phyloP scores from a whole-genome alignment of 192 early-diverging fungal species.

The Linnemannia schmuckeri region DNA sequence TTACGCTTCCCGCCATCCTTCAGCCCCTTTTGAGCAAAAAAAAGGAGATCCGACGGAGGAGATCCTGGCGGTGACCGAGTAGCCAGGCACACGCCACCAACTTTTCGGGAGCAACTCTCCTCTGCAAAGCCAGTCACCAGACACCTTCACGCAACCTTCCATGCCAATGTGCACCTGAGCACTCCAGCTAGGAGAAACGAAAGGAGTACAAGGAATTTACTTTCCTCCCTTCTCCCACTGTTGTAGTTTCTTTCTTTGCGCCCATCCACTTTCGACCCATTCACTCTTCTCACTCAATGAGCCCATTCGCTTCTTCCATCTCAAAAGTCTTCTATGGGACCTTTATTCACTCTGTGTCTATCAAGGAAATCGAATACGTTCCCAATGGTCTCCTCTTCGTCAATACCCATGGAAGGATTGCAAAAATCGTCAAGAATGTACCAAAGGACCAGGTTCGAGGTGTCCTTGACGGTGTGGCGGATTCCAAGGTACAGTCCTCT shows the following conservation, averaged over 20 bases:
- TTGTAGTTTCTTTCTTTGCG: not conserved
- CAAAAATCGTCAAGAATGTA: not conserved
- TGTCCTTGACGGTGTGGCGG: slow-evolving; percentile 1
- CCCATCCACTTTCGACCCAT: not conserved
- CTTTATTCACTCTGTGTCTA: slow-evolving; percentile 20
- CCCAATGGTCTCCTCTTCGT: slow-evolving; percentile 5
- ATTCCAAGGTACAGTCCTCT: slow-evolving; percentile 12
- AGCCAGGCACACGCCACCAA: not conserved
- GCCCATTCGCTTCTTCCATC: slow-evolving; percentile 7
- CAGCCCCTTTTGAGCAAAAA: too few species aligned
- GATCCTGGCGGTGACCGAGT: not conserved
- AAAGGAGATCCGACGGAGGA: not conserved
- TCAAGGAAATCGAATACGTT: slow-evolving; percentile 21
- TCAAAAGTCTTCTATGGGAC: slow-evolving; percentile 31
- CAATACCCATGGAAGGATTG: slow-evolving; percentile 21
- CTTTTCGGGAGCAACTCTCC: not conserved
- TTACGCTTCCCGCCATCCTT: too few species aligned
- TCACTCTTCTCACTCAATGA: not conserved
- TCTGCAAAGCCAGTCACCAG: not conserved
- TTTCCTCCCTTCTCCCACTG: not conserved
- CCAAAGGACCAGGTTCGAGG: not conserved
- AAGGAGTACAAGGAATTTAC: not conserved
- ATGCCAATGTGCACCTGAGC: not conserved
- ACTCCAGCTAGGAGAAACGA: not conserved
- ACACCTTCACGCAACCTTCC: not conserved